Percentiles rank a stretch among this genome's conserved stretches.
Conservation (phyloP, 2,329 filamentous ascomycete species). For the Colletotrichum sidae region DNA sequence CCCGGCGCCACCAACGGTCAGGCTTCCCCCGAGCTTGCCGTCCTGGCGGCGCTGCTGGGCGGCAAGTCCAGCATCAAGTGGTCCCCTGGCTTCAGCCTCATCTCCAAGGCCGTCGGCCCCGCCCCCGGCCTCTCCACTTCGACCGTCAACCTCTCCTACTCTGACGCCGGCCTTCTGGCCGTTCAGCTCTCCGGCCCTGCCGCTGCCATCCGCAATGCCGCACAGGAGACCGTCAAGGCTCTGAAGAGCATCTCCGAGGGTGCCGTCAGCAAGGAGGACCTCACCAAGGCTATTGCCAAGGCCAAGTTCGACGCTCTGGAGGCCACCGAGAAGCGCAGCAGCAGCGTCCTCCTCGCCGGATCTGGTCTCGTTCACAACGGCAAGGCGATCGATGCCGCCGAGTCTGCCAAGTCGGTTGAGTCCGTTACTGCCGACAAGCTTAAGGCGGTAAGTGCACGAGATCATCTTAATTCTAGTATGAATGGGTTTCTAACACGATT, state of each 20-base stretch:
- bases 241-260: conserved; percentile 85
- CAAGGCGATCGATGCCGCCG: conserved; percentile 86
- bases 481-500: conserved; percentile 44
- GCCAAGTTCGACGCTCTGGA: conserved; percentile 95
- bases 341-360: conserved; percentile 85
- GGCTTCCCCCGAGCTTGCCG: conserved; percentile 90
- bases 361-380: conserved; percentile 84
- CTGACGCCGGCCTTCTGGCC: conserved; percentile 90
- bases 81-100: conserved; percentile 90
- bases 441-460: conserved; percentile 76
- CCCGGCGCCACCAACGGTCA: conserved; percentile 84
- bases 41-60: conserved; percentile 89
- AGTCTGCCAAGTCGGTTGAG: conserved; percentile 82
- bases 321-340: conserved; percentile 79
- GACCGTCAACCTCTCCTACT: conserved; percentile 87
- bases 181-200: conserved; percentile 84
- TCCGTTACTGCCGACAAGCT: conserved; percentile 85
- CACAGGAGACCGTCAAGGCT: conserved; percentile 81
- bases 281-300: conserved; percentile 90
- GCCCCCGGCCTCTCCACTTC: conserved; percentile 75
- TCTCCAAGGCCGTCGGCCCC: conserved; percentile 80
- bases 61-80: conserved; percentile 95
- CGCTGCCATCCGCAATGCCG: conserved; percentile 77
- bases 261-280: conserved; percentile 82
- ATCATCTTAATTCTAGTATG: not conserved